Percentiles rank a stretch among this genome's conserved stretches.
These are phyloP conservation scores for Bacidia rubella DNA, from an alignment of 495 filamentous ascomycete genomes.

Conservation along the genomic window DNA sequence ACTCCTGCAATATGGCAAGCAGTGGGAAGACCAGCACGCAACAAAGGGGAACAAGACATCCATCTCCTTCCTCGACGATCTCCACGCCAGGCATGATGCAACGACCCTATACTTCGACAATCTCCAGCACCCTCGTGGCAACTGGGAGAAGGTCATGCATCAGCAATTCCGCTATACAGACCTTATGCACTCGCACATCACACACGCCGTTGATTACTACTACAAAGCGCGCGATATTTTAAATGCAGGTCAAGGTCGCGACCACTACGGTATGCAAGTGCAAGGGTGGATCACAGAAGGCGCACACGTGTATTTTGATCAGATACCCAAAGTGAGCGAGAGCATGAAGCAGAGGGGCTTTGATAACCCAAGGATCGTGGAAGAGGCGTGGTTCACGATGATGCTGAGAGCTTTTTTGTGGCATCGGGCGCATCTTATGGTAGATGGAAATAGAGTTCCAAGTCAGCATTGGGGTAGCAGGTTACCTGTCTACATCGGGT, in stretches of 20 bases:
- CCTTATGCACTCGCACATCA: slow-evolving; percentile 7
- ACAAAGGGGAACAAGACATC: neutral
- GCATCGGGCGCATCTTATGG: slow-evolving; percentile 20
- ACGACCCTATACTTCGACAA: slow-evolving; percentile 1
- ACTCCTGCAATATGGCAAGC: neutral
- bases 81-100: neutral
- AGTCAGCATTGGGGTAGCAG: slow-evolving; percentile 19
- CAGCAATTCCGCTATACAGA: slow-evolving; percentile 4
- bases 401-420: slow-evolving; percentile 20
- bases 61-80: slow-evolving; percentile 1
- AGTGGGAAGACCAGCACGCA: slow-evolving; percentile 5
- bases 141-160: neutral
- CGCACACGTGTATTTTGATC: slow-evolving; percentile 11
- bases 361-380: slow-evolving; percentile 9
- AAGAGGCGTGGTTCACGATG: slow-evolving; percentile 21
- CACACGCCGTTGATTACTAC: slow-evolving; percentile 5
- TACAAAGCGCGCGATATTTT: slow-evolving; percentile 2
- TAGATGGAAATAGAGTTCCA: slow-evolving; percentile 15
- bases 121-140: neutral
- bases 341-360: slow-evolving; percentile 10
- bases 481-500: slow-evolving; percentile 22
- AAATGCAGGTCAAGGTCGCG: slow-evolving; percentile 1
- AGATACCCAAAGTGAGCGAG: slow-evolving; percentile 6
- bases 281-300: slow-evolving; percentile 10
- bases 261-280: slow-evolving; percentile 7